These are phyloP conservation scores for Fusarium sp. DNA, from an alignment of 2,329 filamentous ascomycete genomes.

Conservation along the genomic window DNA sequence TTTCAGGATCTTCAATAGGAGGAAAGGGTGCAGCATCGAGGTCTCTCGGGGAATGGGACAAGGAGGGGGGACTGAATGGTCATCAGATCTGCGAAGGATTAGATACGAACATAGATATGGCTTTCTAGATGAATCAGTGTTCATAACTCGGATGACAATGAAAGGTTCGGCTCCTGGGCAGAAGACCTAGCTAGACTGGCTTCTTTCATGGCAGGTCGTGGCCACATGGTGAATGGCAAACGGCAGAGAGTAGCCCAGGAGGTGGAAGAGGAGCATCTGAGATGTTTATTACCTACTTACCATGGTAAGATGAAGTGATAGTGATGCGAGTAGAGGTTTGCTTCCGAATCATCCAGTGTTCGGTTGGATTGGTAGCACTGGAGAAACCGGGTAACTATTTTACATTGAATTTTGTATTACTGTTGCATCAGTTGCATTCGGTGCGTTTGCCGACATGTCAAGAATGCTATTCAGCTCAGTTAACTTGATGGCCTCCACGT, in stretches of 20 bases:
- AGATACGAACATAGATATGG: background rate
- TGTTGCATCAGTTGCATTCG: background rate
- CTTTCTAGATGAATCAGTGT: background rate
- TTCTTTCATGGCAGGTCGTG: background rate
- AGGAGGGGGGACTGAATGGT: background rate
- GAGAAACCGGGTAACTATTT: background rate
- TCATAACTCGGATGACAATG: background rate
- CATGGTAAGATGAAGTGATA: background rate
- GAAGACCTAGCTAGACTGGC: background rate
- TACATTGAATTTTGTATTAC: background rate
- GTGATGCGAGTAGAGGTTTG: background rate
- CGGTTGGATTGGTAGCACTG: background rate
- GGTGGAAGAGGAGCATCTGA: background rate
- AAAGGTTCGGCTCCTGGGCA: background rate
- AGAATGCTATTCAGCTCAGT: background rate
- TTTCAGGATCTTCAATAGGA: conserved; percentile 32
- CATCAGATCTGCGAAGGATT: background rate
- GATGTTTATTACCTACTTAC: background rate
- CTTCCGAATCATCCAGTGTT: background rate
- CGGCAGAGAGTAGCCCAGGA: no score
- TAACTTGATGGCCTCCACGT: no score
- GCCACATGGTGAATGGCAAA: no score
- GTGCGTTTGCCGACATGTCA: background rate
- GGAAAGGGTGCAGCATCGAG: no score
- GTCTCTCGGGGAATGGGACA: background rate